Evolutionary conservation across 805 yeast species (phyloP), one percentile per base, ranked within the genome.

Genomic region (Candida easanensis): DNA sequence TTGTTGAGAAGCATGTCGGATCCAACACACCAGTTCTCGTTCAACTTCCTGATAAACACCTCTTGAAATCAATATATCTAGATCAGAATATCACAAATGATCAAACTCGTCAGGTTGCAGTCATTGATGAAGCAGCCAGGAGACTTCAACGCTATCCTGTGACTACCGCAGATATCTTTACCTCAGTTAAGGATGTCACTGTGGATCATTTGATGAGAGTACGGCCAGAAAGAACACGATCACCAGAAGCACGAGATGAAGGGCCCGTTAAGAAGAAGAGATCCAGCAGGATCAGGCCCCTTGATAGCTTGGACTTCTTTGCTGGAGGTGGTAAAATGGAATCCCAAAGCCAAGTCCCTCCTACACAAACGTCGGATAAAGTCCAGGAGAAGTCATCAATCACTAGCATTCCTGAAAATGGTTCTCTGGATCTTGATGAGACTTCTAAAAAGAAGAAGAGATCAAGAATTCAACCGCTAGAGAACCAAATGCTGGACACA

Each of bases 221-320:
- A 10, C 42, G 60, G 34, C 49, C 47, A 10, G 16, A 43, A 5
- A 45, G 45, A 15, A 17, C 42, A 2, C 19, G 17, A 10, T 21
- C 45, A 15, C 37, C 52, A 9, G 25, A 33, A 3, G 21, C 16
- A 4, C 17, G 11, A 13, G 37, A 28, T 10, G 30, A 39, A 4
- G 50, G 45, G 6, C 49, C 52, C 3, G 16, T 26, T 5, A 44
- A 45, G 36, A 54, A 48, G 32, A 39, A 41, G 32, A 45, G 53
- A 25, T 36, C 47, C n/a, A 22, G 28, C 4, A 50, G 50, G 25
- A 56, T 68, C 2, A 50, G 64, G 44, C 62, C 69, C 1, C 48
- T 69, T 25, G 65, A 66, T 34, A 62, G 67, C 36, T 50, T 68
- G 31, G 58, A 58, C 23, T 66, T 62, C 48, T 68, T 69, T 53